Evolutionary conservation across 371 early-diverging fungal genomes (phyloP).

Genomic region (Syncephalis plumigaleata): DNA sequence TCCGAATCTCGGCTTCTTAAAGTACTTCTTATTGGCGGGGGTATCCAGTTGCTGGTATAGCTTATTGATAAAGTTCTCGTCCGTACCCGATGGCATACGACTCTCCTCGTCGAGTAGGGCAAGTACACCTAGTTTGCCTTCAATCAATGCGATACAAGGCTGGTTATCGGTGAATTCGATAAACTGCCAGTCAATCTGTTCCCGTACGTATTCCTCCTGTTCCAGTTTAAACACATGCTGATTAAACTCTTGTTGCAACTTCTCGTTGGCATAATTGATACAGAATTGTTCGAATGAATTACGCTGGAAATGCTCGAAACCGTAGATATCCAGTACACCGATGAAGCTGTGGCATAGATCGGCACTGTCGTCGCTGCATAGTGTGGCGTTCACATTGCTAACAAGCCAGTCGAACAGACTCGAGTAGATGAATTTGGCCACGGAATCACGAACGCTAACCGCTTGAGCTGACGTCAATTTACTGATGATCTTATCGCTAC

Average conservation of each 20-base stretch:
- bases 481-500: conserved; percentile 71
- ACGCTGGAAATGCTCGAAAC: conserved; percentile 92
- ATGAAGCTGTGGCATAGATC: conserved; percentile 49
- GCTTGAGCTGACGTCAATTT: conserved; percentile 58
- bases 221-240: conserved; percentile 86
- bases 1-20: conserved; percentile 80
- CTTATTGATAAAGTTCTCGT: conserved; percentile 67
- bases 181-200: conserved; percentile 79
- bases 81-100: conserved; percentile 82
- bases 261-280: conserved; percentile 97
- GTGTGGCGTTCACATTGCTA: conserved; percentile 57
- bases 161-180: conserved; percentile 97
- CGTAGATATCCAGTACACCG: conserved; percentile 93
- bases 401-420: conserved; percentile 91
- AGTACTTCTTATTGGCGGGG: conserved; percentile 52
- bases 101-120: conserved; percentile 93
- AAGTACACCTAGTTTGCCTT: conserved; percentile 83
- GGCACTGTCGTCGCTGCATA: conserved; percentile 40
- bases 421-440: conserved; percentile 88
- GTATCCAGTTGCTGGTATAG: conserved; percentile 58
- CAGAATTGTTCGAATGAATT: conserved; percentile 99
- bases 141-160: conserved; percentile 98
- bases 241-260: conserved; percentile 94
- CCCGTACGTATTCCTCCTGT: conserved; percentile 89
- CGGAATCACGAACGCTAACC: conserved; percentile 70